These are phyloP conservation scores for Syzygium grande DNA, from an alignment of 345 rosid species.

Conservation along the genomic window DNA sequence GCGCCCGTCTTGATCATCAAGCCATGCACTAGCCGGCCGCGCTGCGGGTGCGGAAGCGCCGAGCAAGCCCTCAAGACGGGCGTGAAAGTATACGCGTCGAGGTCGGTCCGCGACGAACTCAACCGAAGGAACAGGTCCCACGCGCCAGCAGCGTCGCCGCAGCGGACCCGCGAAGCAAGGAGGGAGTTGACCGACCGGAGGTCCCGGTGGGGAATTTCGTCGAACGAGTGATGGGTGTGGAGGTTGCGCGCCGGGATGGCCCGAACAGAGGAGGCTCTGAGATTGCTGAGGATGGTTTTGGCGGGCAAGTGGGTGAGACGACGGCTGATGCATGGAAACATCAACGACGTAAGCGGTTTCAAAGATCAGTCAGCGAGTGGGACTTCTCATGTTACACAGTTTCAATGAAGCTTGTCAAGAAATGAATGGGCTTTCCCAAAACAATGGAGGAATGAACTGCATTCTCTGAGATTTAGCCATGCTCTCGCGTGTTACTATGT, in stretches of 20 bases:
- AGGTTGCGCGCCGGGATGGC: background rate
- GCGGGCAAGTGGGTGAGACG: background rate
- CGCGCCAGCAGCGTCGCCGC: constrained; percentile 29
- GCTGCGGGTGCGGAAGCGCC: constrained; percentile 23
- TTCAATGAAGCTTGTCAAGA: background rate
- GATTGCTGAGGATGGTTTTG: background rate
- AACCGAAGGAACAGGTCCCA: constrained; percentile 44
- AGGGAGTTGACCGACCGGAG: constrained; percentile 36
- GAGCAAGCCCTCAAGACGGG: constrained; percentile 63
- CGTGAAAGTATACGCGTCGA: constrained; percentile 56
- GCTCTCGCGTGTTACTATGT: background rate
- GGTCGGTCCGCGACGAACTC: constrained; percentile 21
- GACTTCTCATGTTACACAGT: background rate
- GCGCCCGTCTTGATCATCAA: constrained; percentile 54
- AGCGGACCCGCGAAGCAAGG: constrained; percentile 34
- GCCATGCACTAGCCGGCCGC: constrained; percentile 70
- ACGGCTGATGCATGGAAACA: background rate
- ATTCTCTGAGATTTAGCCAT: no score
- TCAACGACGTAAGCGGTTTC: background rate
- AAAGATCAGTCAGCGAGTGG: background rate
- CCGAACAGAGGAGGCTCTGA: background rate
- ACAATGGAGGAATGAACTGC: background rate
- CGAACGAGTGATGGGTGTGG: constrained; percentile 27
- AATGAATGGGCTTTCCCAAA: background rate
- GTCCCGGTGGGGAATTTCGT: constrained; percentile 38